Conservation (phyloP, 2,329 filamentous ascomycete genomes). For the Apiospora saccharicola region DNA sequence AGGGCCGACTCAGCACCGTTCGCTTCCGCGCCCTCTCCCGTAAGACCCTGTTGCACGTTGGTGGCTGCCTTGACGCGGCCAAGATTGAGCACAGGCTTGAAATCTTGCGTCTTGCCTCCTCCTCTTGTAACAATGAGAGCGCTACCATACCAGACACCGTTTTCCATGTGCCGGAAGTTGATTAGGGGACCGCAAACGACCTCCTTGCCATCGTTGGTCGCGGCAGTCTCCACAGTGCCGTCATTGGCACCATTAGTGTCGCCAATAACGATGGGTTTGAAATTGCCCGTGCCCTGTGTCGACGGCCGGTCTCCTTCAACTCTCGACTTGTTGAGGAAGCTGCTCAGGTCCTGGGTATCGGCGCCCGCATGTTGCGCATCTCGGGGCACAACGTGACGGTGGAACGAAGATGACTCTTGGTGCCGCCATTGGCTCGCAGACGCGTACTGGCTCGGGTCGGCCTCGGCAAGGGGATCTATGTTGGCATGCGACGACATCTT, state of each 20-base stretch:
- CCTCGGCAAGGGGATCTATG: conserved; percentile 40
- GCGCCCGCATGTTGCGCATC: conserved; percentile 47
- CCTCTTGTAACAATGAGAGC: conserved; percentile 83
- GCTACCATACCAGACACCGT: conserved; percentile 79
- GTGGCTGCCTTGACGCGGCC: conserved; percentile 47
- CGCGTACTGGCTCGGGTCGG: conserved; percentile 59
- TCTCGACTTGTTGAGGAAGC: conserved; percentile 63
- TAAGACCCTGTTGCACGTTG: conserved; percentile 36
- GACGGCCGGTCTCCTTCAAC: conserved; percentile 50
- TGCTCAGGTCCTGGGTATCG: conserved; percentile 59
- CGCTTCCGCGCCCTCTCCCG: conserved; percentile 40
- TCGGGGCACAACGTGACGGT: conserved; percentile 56
- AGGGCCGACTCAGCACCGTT: conserved; percentile 39
- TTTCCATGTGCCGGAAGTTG: conserved; percentile 79
- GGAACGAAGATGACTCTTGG: conserved; percentile 66
- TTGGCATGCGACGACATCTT: conserved; percentile 32
- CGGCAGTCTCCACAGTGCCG: conserved; percentile 33
- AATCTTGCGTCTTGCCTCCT: conserved; percentile 65
- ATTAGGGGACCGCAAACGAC: conserved; percentile 77
- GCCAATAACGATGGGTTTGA: conserved; percentile 59
- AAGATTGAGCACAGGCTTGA: conserved; percentile 65
- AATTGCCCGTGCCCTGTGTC: conserved; percentile 45
- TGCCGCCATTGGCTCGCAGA: conserved; percentile 69
- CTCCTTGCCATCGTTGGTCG: conserved; percentile 58
- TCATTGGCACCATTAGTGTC: conserved; percentile 46